Percentiles rank a stretch among this genome's conserved stretches.
Evolutionary conservation across 805 yeast genomes (phyloP).

Genomic region (Spathaspora boniae): DNA sequence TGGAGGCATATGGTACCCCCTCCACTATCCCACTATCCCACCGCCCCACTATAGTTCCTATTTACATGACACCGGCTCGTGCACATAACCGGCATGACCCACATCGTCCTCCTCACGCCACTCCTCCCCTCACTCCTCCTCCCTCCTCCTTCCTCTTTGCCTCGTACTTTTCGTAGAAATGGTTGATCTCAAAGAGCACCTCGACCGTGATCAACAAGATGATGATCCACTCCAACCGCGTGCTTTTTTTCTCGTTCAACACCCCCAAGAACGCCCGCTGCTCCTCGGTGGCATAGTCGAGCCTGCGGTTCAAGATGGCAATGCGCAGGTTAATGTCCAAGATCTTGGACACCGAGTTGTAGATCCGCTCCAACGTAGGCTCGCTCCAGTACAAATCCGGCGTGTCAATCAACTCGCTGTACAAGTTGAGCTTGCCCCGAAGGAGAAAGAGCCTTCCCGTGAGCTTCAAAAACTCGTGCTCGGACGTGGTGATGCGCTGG

Average conservation of each 20-base stretch:
- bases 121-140: background rate
- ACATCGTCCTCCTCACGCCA: no score
- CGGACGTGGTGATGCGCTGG: conserved; percentile 36
- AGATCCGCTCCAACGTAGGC: conserved; percentile 76
- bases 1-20: background rate
- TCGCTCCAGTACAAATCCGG: conserved; percentile 95
- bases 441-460: conserved; percentile 75
- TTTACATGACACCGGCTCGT: no score
- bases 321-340: conserved; percentile 79
- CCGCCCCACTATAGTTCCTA: no score
- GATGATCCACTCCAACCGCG: conserved; percentile 84
- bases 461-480: conserved; percentile 58
- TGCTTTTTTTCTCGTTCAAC: conserved; percentile 69
- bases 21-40: background rate
- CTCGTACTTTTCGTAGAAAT: conserved; percentile 44
- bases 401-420: conserved; percentile 85
- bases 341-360: conserved; percentile 63
- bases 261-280: conserved; percentile 73
- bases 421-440: conserved; percentile 78
- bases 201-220: conserved; percentile 80
- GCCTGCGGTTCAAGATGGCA: conserved; percentile 72
- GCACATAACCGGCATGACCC: no score
- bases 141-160: conserved; percentile 2
- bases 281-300: conserved; percentile 90
- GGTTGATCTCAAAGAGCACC: conserved; percentile 76